Base-by-base conservation (phyloP, 2,329 filamentous ascomycete genomes). In the Stachybotrys elegans region DNA sequence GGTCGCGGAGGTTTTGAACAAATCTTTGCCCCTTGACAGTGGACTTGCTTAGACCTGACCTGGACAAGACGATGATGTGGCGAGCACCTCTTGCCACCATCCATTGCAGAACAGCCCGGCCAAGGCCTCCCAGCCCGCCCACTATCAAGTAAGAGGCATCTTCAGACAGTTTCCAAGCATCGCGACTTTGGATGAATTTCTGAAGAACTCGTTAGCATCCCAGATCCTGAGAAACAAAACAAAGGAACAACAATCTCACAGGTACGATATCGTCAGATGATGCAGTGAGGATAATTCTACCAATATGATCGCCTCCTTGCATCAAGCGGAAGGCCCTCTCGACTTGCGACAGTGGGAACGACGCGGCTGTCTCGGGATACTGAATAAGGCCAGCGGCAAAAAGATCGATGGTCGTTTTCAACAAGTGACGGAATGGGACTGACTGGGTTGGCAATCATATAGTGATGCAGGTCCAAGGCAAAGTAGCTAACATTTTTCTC, bases 401-500 rank as follows among this genome's bases (percentile, higher is more conserved):
- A 12, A 34, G 31, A 17, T 34, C n/a, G 9, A 34, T 3, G n/a
- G n/a, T 16, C n/a, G 9, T 34, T 17, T 34, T 12, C 8, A 34
- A 16, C n/a, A 34, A 16, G 11, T 34, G 11, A 12, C n/a, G 3
- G 31, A 34, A 34, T 16, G n/a, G n/a, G 9, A 16, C 8, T 16
- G 9, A 16, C 8, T 16, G n/a, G 9, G n/a, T 34, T 34, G n/a
- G n/a, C 11, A 34, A 34, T 34, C 11, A 12, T 34, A 8, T 13
- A 34, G 8, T 42, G 32, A n/a, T 32, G 23, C 23, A 59, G 8
- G 23, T 57, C 48, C 1, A 58, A 38, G 6, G 51, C 46, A 0
- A 44, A 48, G 8, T 55, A 55, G 1, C 45, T 46, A 13, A 45
- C 42, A 27, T 57, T 58, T 5, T 46, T 48, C 2, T 43, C 44